A percentile compares a stretch with the other conserved stretches of the same genome.
Conservation (phyloP, 164 flowering plant species). For the Saururus chinensis region DNA sequence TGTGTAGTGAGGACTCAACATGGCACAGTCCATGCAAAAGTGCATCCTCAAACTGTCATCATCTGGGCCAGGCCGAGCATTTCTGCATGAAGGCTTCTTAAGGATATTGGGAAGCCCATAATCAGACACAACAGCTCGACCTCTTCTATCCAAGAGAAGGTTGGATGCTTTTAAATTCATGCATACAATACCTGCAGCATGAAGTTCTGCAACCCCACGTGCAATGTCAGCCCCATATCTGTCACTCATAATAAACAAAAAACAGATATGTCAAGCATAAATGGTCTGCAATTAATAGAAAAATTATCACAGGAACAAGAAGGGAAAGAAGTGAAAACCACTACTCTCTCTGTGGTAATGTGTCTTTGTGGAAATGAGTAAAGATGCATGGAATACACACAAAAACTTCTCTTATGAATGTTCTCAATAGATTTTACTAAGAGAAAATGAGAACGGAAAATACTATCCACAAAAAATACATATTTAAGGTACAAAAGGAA, state of each 20-base stretch:
- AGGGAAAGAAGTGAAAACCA: not conserved
- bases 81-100: constrained; percentile 77
- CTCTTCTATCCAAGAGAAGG: constrained; percentile 85
- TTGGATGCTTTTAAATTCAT: constrained; percentile 96
- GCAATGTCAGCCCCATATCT: constrained; percentile 99
- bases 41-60: constrained; percentile 60
- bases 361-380: too few relatives aligned
- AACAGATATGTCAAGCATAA: not conserved
- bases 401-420: too few relatives aligned
- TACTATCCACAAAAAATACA: too few relatives aligned
- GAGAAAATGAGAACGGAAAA: too few relatives aligned
- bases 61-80: constrained; percentile 51
- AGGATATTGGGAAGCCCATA: constrained; percentile 88
- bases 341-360: too few relatives aligned
- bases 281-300: not conserved
- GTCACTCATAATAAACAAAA: constrained; percentile 2
- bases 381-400: too few relatives aligned
- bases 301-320: not conserved
- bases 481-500: too few relatives aligned
- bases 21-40: constrained; percentile 95
- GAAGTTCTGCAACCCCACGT: constrained; percentile 97
- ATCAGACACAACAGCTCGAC: constrained; percentile 92
- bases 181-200: constrained; percentile 96
- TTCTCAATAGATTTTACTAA: too few relatives aligned
- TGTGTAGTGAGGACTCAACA: constrained; percentile 88